Conservation (phyloP, 1,284 basidiomycete genomes). For the Moniliophthora roreri region DNA sequence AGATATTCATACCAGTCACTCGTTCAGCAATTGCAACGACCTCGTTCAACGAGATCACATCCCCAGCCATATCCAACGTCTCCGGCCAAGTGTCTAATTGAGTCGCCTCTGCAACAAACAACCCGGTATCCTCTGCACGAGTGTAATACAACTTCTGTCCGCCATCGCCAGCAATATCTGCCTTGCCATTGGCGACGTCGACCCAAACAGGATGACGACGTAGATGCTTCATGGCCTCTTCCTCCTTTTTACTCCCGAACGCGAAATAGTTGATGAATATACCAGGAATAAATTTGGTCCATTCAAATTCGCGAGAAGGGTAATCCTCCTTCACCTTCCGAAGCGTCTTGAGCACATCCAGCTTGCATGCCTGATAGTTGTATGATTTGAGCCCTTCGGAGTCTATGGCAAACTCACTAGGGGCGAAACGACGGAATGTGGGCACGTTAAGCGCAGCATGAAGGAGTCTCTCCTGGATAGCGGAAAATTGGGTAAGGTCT, state of each 20-base stretch:
- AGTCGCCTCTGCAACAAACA: constrained; percentile 10
- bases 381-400: background rate
- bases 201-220: constrained; percentile 2
- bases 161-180: constrained; percentile 13
- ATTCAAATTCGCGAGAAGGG: constrained; percentile 6
- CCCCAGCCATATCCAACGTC: constrained; percentile 6
- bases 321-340: constrained; percentile 9
- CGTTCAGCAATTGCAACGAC: constrained; percentile 2
- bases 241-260: constrained; percentile 6
- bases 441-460: constrained; percentile 5
- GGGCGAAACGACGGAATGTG: constrained; percentile 6
- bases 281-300: constrained; percentile 7
- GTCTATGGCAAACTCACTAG: constrained; percentile 9
- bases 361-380: constrained; percentile 8
- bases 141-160: constrained; percentile 8
- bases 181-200: constrained; percentile 3
- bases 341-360: constrained; percentile 2
- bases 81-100: constrained; percentile 9
- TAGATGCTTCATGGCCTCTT: constrained; percentile 3
- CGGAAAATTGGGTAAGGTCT: background rate
- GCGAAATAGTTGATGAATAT: constrained; percentile 10
- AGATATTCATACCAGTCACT: constrained; percentile 5
- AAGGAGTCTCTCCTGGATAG: constrained; percentile 5
- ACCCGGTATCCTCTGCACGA: constrained; percentile 7
- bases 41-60: constrained; percentile 7